phyloP scores from a whole-genome alignment of 176 grass and related monocot species.

The Triticum urartu region DNA sequence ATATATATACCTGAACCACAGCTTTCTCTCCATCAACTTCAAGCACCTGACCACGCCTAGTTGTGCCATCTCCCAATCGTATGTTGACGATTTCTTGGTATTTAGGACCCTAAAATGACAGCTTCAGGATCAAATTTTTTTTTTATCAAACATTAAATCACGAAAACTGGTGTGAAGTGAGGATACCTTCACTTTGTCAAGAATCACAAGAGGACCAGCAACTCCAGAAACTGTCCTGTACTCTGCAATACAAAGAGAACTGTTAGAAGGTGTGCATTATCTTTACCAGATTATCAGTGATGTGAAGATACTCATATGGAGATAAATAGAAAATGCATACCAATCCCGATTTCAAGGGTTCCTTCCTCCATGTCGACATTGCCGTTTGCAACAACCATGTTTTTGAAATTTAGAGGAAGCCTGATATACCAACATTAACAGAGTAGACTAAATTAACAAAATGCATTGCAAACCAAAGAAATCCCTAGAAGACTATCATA shows the following conservation, averaged over 20 bases:
- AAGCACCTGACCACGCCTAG: conserved; percentile 73
- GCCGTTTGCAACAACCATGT: conserved; percentile 57
- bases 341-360: conserved; percentile 67
- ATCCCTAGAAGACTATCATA: background rate
- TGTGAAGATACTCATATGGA: background rate
- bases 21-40: conserved; percentile 87
- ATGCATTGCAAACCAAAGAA: background rate
- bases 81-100: conserved; percentile 91
- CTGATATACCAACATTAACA: conserved; percentile 12
- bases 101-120: conserved; percentile 64
- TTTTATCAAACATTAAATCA: background rate
- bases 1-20: conserved; percentile 70
- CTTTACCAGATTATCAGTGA: background rate
- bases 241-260: conserved; percentile 39
- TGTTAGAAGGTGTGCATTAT: background rate
- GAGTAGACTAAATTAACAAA: background rate
- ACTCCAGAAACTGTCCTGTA: conserved; percentile 85
- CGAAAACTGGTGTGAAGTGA: background rate
- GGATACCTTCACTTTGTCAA: conserved; percentile 80
- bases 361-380: conserved; percentile 62
- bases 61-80: conserved; percentile 66
- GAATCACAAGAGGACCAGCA: conserved; percentile 75
- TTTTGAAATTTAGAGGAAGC: conserved; percentile 19
- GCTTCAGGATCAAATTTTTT: background rate
- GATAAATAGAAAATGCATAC: conserved; percentile 30